Conservation (phyloP, 1,284 basidiomycete species). For the Paramarasmius palmivorus region DNA sequence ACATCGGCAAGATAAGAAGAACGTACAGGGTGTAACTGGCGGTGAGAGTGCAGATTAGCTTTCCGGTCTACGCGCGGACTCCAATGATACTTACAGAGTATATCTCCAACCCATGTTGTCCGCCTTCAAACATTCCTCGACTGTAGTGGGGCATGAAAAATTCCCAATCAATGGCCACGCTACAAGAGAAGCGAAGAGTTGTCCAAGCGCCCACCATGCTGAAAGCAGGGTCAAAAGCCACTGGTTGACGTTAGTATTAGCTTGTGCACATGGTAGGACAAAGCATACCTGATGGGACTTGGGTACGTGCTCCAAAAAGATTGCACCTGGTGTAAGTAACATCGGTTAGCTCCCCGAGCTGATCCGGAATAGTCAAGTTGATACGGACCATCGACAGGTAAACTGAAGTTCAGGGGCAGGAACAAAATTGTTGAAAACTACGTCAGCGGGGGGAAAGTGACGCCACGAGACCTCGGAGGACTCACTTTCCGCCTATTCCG, state of each 20-base stretch:
- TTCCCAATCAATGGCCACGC: conserved; percentile 53
- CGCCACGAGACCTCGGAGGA: conserved; percentile 7
- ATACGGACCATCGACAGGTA: conserved; percentile 53
- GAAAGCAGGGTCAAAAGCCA: conserved; percentile 68
- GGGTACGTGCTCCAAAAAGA: conserved; percentile 59
- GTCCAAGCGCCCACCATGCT: conserved; percentile 67
- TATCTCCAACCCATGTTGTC: conserved; percentile 67
- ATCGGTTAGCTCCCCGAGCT: neutral
- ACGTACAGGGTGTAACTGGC: conserved; percentile 40
- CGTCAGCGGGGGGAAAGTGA: neutral
- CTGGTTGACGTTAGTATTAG: conserved; percentile 25
- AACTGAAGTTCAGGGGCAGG: conserved; percentile 23
- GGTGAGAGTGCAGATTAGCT: too few relatives aligned
- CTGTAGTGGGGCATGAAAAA: conserved; percentile 39
- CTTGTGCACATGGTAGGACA: neutral
- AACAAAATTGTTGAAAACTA: neutral
- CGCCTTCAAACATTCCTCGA: conserved; percentile 39
- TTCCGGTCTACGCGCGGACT: too few relatives aligned
- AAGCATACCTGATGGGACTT: conserved; percentile 43
- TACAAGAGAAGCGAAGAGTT: conserved; percentile 51
- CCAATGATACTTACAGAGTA: conserved; percentile 52
- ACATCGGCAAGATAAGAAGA: neutral
- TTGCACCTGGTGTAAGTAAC: conserved; percentile 35
- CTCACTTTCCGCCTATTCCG: conserved; percentile 59
- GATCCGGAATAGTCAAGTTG: neutral